A percentile compares a stretch with the other conserved stretches of the same genome.
Conservation (phyloP, 2,329 filamentous ascomycete genomes). For the Sporothrix variecibatus region DNA sequence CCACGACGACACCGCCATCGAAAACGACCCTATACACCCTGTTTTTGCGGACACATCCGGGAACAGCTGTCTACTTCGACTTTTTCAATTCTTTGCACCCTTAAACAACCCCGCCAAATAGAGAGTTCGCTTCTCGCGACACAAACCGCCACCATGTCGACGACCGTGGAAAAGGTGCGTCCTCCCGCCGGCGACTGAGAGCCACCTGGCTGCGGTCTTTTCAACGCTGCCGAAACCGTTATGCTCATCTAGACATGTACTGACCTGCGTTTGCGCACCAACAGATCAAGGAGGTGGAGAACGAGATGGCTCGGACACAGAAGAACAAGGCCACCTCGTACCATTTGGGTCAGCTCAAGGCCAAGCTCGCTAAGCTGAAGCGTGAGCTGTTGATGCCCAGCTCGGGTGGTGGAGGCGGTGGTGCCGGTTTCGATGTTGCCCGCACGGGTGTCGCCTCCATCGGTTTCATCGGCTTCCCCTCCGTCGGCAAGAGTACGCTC, state of each 20-base stretch:
- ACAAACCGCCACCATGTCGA: slow-evolving; percentile 71
- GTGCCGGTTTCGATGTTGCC: slow-evolving; percentile 93
- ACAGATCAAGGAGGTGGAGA: slow-evolving; percentile 94
- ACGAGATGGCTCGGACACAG: slow-evolving; percentile 96
- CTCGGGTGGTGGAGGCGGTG: slow-evolving; percentile 78
- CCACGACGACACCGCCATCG: background rate
- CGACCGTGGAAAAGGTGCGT: slow-evolving; percentile 88
- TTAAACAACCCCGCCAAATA: background rate
- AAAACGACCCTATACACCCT: background rate
- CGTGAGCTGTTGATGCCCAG: slow-evolving; percentile 87
- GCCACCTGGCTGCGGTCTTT: background rate
- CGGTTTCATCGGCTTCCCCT: slow-evolving; percentile 97
- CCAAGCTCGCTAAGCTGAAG: slow-evolving; percentile 97
- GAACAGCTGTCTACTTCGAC: background rate
- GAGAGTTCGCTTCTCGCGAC: slow-evolving; percentile 14
- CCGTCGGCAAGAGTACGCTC: slow-evolving; percentile 95
- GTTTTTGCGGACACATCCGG: background rate
- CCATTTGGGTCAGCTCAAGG: slow-evolving; percentile 94
- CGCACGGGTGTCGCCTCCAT: slow-evolving; percentile 96
- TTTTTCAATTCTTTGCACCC: background rate
- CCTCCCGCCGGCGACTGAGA: too few relatives aligned
- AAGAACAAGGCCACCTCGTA: slow-evolving; percentile 96
- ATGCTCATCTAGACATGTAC: background rate
- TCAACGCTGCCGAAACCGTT: background rate
- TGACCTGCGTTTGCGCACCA: slow-evolving; percentile 18